Percentiles rank a stretch among this genome's conserved stretches.
These are phyloP conservation scores for Colletotrichum sp. DNA, from an alignment of 2,329 filamentous ascomycete species.

Conservation along the genomic window DNA sequence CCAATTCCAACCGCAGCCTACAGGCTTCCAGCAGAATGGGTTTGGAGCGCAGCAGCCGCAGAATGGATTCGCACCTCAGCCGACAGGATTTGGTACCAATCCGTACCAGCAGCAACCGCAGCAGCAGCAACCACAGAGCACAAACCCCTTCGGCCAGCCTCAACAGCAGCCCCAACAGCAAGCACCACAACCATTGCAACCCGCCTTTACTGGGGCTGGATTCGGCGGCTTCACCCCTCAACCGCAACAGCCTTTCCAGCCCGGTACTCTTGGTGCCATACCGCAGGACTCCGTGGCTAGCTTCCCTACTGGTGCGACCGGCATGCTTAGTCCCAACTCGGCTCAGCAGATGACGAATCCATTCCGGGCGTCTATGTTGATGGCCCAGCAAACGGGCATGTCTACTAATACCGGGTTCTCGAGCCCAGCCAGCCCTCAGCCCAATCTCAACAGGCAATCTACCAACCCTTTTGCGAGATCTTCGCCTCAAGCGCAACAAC, in stretches of 20 bases:
- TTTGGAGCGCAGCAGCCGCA: conserved; percentile 47
- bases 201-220: conserved; percentile 70
- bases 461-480: conserved; percentile 89
- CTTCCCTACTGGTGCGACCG: conserved; percentile 52
- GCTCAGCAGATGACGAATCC: conserved; percentile 80
- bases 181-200: conserved; percentile 46
- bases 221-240: conserved; percentile 85
- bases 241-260: conserved; percentile 50
- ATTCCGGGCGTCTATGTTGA: conserved; percentile 90
- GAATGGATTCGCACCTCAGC: conserved; percentile 46
- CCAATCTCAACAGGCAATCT: conserved; percentile 58
- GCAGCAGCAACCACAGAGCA: conserved; percentile 40
- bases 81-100: conserved; percentile 43
- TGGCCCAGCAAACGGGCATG: conserved; percentile 59
- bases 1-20: conserved; percentile 33
- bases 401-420: conserved; percentile 43
- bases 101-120: conserved; percentile 45
- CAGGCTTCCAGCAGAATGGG: conserved; percentile 43
- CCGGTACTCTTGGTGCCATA: conserved; percentile 58
- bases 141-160: conserved; percentile 33
- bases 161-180: conserved; percentile 39
- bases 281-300: conserved; percentile 60
- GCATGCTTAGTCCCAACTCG: conserved; percentile 45
- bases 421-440: conserved; percentile 42
- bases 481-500: conserved; percentile 27